Percentiles rank a stretch among this genome's conserved stretches.
These are phyloP conservation scores for Syzygium oleosum DNA, from an alignment of 345 rosid genomes.

Conservation along the genomic window DNA sequence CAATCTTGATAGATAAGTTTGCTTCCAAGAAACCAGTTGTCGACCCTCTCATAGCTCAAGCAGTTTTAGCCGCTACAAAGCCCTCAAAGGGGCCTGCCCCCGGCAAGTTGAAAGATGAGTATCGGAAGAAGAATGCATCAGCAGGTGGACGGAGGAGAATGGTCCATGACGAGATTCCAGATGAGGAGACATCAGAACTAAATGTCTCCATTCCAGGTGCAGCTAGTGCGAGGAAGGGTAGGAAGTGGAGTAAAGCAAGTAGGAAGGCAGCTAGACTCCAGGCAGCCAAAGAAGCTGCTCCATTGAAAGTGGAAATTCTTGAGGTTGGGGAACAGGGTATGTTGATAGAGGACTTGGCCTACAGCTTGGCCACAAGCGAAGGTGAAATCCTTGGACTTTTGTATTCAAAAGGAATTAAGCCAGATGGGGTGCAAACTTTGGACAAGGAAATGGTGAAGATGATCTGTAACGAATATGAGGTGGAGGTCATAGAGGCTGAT, in stretches of 20 bases:
- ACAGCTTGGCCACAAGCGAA: slow-evolving; percentile 66
- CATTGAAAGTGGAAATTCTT: slow-evolving; percentile 88
- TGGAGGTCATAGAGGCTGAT: slow-evolving; percentile 78
- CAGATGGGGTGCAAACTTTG: slow-evolving; percentile 92
- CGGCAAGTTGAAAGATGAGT: slow-evolving; percentile 66
- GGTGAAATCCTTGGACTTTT: slow-evolving; percentile 88
- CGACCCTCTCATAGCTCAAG: slow-evolving; percentile 65
- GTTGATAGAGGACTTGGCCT: slow-evolving; percentile 84
- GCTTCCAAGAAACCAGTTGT: slow-evolving; percentile 60
- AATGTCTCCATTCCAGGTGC: slow-evolving; percentile 57
- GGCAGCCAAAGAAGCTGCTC: slow-evolving; percentile 95
- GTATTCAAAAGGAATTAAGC: slow-evolving; percentile 85
- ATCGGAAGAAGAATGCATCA: slow-evolving; percentile 50
- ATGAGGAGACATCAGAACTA: slow-evolving; percentile 67
- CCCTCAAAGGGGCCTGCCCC: slow-evolving; percentile 62
- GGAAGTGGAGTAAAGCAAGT: slow-evolving; percentile 98
- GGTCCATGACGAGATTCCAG: slow-evolving; percentile 38
- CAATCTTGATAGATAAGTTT: slow-evolving; percentile 91
- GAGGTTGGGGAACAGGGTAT: slow-evolving; percentile 90
- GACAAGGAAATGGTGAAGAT: slow-evolving; percentile 93
- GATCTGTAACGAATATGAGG: slow-evolving; percentile 78
- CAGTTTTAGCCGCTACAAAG: slow-evolving; percentile 71
- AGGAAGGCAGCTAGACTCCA: slow-evolving; percentile 85
- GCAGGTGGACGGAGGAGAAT: slow-evolving; percentile 56
- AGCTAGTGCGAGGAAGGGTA: slow-evolving; percentile 58